A percentile compares a stretch with the other conserved stretches of the same genome.
Conservation (phyloP, 1,284 basidiomycete genomes). For the Microstroma glucosiphilum region DNA sequence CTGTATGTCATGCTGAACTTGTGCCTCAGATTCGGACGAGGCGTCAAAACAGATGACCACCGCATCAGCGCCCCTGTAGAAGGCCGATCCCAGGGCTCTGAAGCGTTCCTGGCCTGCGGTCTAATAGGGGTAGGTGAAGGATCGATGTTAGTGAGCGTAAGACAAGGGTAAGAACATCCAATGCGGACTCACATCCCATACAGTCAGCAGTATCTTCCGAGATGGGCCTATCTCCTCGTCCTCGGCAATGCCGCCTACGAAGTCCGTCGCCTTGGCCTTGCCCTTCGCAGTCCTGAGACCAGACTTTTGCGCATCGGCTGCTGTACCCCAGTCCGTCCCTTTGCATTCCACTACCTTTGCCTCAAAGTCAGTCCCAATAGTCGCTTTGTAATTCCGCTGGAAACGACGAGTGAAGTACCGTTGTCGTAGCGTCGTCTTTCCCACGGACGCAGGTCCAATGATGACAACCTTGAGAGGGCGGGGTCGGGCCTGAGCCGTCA, state of each 20-base stretch:
- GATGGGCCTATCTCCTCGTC: too few relatives aligned
- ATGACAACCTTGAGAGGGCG: slow-evolving; percentile 37
- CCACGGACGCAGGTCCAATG: slow-evolving; percentile 33
- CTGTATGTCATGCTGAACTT: slow-evolving; percentile 5
- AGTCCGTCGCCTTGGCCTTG: slow-evolving; percentile 18
- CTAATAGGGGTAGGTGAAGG: slow-evolving; percentile 1
- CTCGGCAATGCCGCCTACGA: background rate
- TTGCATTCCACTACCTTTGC: slow-evolving; percentile 23
- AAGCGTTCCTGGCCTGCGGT: slow-evolving; percentile 47
- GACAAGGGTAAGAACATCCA: background rate
- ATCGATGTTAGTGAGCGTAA: background rate
- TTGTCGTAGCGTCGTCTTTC: slow-evolving; percentile 37
- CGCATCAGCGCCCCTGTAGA: slow-evolving; percentile 43
- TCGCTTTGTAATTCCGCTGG: slow-evolving; percentile 29
- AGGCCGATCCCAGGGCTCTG: slow-evolving; percentile 38
- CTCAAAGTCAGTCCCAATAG: slow-evolving; percentile 44
- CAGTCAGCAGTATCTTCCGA: slow-evolving; percentile 14
- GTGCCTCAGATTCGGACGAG: slow-evolving; percentile 13
- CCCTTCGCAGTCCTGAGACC: slow-evolving; percentile 14
- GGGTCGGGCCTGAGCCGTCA: background rate
- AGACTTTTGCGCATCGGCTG: background rate
- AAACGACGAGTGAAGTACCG: slow-evolving; percentile 29
- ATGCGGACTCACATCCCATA: slow-evolving; percentile 22
- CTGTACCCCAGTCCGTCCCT: background rate
- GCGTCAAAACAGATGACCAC: slow-evolving; percentile 35